Percentiles rank a stretch among this genome's conserved stretches.
Evolutionary conservation across 768 basidiomycete genomes (phyloP).

Genomic region (Gymnopilus junonius): DNA sequence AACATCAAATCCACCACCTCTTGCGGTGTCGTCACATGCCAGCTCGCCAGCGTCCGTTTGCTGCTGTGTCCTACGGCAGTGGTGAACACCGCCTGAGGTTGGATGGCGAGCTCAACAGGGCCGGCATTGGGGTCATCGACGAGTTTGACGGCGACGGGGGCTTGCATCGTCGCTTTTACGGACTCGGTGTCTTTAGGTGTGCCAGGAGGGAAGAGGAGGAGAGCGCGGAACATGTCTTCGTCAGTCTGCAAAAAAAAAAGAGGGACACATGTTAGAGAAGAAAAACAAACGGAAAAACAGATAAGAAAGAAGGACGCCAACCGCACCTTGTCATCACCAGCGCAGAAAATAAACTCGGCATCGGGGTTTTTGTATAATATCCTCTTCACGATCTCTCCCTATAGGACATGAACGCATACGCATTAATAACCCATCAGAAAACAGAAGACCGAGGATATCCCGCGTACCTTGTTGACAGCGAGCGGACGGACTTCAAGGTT

Average conservation of each 20-base stretch:
- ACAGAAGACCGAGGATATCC: conserved; percentile 7
- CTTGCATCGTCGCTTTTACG: conserved; percentile 51
- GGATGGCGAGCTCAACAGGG: conserved; percentile 65
- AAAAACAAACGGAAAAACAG: neutral
- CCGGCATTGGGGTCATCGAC: conserved; percentile 49
- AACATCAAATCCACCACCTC: conserved; percentile 87
- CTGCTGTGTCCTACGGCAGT: conserved; percentile 91
- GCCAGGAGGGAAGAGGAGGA: conserved; percentile 64
- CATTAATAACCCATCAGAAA: neutral
- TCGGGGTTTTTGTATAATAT: conserved; percentile 93
- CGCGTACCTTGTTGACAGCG: conserved; percentile 84
- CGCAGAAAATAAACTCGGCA: conserved; percentile 95
- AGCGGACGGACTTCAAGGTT: conserved; percentile 96
- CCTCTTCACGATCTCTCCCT: conserved; percentile 96
- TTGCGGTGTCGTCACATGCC: conserved; percentile 90
- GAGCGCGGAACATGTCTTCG: conserved; percentile 98
- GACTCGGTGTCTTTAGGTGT: conserved; percentile 19
- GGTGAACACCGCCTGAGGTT: conserved; percentile 80
- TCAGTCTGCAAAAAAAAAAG: conserved; percentile 67
- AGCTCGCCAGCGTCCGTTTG: conserved; percentile 88
- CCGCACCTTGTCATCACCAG: conserved; percentile 93
- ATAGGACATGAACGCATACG: neutral
- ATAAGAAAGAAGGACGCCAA: neutral
- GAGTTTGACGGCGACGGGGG: conserved; percentile 57
- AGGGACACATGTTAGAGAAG: neutral